These are phyloP conservation scores for Sporothrix brunneoviolacea DNA, from an alignment of 2,329 filamentous ascomycete species.

Conservation along the genomic window DNA sequence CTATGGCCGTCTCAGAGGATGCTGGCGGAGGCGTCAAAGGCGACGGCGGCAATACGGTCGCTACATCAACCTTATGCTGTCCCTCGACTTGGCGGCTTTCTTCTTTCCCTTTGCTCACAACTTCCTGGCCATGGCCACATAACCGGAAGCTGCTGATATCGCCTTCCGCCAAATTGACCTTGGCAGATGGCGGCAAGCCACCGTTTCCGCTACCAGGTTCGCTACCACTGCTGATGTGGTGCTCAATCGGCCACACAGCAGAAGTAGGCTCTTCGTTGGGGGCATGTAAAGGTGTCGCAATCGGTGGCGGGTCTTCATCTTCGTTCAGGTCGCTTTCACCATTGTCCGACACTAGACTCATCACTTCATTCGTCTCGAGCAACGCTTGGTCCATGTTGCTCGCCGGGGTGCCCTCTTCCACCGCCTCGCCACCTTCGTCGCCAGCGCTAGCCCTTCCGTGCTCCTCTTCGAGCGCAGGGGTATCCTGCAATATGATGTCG, in stretches of 20 bases:
- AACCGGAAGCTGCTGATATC: neutral
- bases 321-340: conserved; percentile 19
- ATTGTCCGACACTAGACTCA: conserved; percentile 20
- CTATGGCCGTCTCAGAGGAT: conserved; percentile 10
- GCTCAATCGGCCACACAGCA: conserved; percentile 12
- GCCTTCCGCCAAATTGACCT: neutral
- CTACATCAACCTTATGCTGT: too few species aligned
- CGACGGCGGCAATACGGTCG: too few species aligned
- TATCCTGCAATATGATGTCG: conserved; percentile 14
- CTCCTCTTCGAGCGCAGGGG: neutral
- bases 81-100: too few species aligned
- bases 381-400: neutral
- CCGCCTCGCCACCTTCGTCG: neutral
- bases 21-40: conserved; percentile 15
- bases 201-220: conserved; percentile 1
- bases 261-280: conserved; percentile 9
- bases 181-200: neutral
- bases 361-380: conserved; percentile 13
- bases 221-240: conserved; percentile 11
- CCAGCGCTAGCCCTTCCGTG: neutral
- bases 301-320: conserved; percentile 13
- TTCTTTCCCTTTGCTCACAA: neutral
- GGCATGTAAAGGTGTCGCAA: conserved; percentile 15
- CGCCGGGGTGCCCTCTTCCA: neutral
- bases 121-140: neutral